A percentile compares a stretch with the other conserved stretches of the same genome.
phyloP scores from a whole-genome alignment of 352 stramenopile species.

The Globisporangium irregulare region DNA sequence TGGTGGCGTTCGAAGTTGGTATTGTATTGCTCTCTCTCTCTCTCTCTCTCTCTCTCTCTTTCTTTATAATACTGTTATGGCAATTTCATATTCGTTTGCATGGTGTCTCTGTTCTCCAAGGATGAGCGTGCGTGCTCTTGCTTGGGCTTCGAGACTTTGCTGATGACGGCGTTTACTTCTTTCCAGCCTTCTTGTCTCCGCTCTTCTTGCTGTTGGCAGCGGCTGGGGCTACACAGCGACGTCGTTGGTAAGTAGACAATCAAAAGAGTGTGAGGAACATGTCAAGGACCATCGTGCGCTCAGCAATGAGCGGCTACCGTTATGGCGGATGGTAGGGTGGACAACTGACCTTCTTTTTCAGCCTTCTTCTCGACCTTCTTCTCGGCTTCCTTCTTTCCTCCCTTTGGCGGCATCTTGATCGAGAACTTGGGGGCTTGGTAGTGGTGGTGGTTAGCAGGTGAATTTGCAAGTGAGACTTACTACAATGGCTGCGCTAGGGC shows the following conservation, averaged over 20 bases:
- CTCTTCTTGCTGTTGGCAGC: conserved; percentile 28
- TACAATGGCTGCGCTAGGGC: too few relatives aligned
- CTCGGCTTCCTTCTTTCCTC: conserved; percentile 22
- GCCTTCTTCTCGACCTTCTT: conserved; percentile 29
- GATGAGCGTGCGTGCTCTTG: neutral
- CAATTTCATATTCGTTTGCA: conserved; percentile 4
- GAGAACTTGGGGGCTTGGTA: neutral
- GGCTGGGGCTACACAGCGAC: neutral
- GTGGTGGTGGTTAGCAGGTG: neutral
- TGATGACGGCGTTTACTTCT: conserved; percentile 24
- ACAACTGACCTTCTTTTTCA: conserved; percentile 21
- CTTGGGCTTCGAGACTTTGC: neutral
- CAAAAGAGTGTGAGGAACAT: neutral
- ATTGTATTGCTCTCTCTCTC: conserved; percentile 6
- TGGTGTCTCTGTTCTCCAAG: neutral
- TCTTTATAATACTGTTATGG: conserved; percentile 9
- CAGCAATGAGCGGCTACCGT: neutral
- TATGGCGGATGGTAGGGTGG: neutral
- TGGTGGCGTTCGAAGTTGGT: conserved; percentile 2
- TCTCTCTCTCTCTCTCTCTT: neutral
- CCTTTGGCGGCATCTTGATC: conserved; percentile 16
- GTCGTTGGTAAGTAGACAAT: neutral
- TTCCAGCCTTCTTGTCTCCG: conserved; percentile 40
- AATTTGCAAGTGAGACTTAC: neutral
- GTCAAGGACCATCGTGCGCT: neutral